phyloP scores from a whole-genome alignment of 495 filamentous ascomycete genomes.

The Hyaloscypha bicolor region DNA sequence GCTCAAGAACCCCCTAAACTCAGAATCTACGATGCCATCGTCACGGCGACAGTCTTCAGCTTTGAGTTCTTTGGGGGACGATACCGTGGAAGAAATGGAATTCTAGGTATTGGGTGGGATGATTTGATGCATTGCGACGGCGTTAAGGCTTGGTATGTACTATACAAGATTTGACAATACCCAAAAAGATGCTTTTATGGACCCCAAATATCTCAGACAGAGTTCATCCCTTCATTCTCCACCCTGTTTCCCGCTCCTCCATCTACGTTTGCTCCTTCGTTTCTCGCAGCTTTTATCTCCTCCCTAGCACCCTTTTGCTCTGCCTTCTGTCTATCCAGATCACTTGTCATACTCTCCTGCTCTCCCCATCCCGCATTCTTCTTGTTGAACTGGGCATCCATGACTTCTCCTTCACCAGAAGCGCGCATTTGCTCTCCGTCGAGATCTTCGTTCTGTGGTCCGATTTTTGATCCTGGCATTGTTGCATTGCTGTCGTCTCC shows the following conservation, averaged over 20 bases:
- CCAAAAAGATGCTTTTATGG: not conserved
- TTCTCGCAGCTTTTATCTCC: slow-evolving; percentile 21
- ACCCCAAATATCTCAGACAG: slow-evolving; percentile 16
- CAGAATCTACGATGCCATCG: slow-evolving; percentile 26
- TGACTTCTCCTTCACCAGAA: slow-evolving; percentile 30
- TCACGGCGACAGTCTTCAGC: slow-evolving; percentile 52
- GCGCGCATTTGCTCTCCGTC: slow-evolving; percentile 31
- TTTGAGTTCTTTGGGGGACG: slow-evolving; percentile 51
- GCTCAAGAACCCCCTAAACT: slow-evolving; percentile 33
- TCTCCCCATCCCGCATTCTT: slow-evolving; percentile 34
- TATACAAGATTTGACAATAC: slow-evolving; percentile 20
- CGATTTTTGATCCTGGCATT: slow-evolving; percentile 22
- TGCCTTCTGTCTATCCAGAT: slow-evolving; percentile 32
- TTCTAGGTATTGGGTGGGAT: slow-evolving; percentile 21
- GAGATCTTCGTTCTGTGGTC: slow-evolving; percentile 31
- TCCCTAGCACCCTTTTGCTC: slow-evolving; percentile 31
- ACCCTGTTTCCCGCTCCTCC: slow-evolving; percentile 24
- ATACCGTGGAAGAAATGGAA: slow-evolving; percentile 30
- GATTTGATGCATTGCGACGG: slow-evolving; percentile 30
- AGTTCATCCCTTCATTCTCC: slow-evolving; percentile 27
- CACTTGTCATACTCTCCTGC: slow-evolving; percentile 27
- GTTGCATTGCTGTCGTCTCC: slow-evolving; percentile 31
- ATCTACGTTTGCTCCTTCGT: slow-evolving; percentile 23
- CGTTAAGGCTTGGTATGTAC: slow-evolving; percentile 26
- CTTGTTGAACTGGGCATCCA: slow-evolving; percentile 33